Evolutionary conservation across 495 filamentous ascomycete species (phyloP).

Genomic region (Xylaria grammica): DNA sequence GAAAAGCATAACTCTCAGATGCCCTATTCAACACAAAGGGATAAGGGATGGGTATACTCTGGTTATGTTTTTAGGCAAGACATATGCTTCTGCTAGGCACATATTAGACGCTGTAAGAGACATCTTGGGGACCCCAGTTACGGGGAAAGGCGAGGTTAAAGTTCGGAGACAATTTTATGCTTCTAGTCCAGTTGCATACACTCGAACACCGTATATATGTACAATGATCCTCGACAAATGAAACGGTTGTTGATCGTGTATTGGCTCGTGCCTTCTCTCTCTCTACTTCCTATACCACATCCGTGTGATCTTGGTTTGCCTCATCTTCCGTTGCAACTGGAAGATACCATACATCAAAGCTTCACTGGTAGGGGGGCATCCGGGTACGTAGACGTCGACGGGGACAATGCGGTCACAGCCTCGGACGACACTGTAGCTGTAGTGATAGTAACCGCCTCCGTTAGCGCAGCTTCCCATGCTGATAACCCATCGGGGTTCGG

Average conservation of each 20-base stretch:
- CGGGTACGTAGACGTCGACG: slow-evolving; percentile 91
- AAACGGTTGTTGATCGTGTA: slow-evolving; percentile 15
- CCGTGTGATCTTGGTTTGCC: slow-evolving; percentile 73
- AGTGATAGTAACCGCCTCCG: slow-evolving; percentile 93
- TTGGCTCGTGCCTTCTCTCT: not conserved
- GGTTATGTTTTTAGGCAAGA: not conserved
- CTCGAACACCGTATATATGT: slow-evolving; percentile 24
- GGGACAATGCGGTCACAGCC: slow-evolving; percentile 91
- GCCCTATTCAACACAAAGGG: not conserved
- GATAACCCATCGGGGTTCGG: slow-evolving; percentile 91
- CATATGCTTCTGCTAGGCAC: not conserved
- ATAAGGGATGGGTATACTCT: no score
- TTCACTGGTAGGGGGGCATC: slow-evolving; percentile 88
- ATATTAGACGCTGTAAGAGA: not conserved
- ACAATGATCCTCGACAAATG: slow-evolving; percentile 25
- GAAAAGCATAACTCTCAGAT: no score
- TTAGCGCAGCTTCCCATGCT: slow-evolving; percentile 93
- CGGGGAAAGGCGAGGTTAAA: not conserved
- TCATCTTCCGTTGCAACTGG: slow-evolving; percentile 86
- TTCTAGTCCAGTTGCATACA: slow-evolving; percentile 20
- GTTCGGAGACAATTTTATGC: slow-evolving; percentile 9
- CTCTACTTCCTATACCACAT: slow-evolving; percentile 69
- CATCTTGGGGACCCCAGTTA: not conserved
- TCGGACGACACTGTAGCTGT: slow-evolving; percentile 85
- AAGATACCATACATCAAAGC: slow-evolving; percentile 89